These are phyloP conservation scores for Gossypium schwendimanii DNA, from an alignment of 441 rosid genomes.

Conservation along the genomic window DNA sequence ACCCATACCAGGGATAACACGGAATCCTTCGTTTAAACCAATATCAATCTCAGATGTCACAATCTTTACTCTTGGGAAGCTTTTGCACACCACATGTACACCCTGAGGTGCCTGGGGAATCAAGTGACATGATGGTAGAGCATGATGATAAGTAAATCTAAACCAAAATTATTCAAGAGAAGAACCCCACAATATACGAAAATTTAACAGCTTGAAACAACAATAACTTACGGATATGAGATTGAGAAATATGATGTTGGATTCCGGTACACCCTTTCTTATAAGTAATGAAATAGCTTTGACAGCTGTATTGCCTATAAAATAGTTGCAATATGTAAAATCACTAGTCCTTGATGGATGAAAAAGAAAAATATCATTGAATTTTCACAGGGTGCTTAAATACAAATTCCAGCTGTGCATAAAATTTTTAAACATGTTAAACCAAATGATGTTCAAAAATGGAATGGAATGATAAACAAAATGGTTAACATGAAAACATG, in stretches of 20 bases:
- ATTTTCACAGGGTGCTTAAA: not conserved
- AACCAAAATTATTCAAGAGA: not conserved
- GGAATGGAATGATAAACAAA: not conserved
- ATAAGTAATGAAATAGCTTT: conserved; percentile 80
- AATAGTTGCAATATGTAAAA: not conserved
- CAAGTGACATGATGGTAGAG: not conserved
- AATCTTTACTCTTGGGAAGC: conserved; percentile 81
- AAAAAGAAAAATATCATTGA: not conserved
- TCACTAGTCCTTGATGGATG: not conserved
- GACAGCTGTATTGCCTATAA: conserved; percentile 87
- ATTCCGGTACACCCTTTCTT: conserved; percentile 84
- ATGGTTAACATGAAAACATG: not conserved
- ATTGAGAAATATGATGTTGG: conserved; percentile 87
- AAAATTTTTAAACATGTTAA: not conserved
- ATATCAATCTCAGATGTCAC: conserved; percentile 91
- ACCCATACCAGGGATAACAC: conserved; percentile 95
- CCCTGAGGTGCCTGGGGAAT: conserved; percentile 90
- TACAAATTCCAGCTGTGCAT: not conserved
- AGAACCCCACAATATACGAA: not conserved
- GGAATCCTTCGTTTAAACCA: conserved; percentile 75
- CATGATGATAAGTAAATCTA: not conserved
- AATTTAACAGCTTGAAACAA: not conserved
- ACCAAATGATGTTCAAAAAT: not conserved
- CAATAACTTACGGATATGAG: conserved; percentile 67
- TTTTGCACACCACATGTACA: conserved; percentile 91